Conservation (phyloP, 78 protist genomes). For the Guillardia theta region DNA sequence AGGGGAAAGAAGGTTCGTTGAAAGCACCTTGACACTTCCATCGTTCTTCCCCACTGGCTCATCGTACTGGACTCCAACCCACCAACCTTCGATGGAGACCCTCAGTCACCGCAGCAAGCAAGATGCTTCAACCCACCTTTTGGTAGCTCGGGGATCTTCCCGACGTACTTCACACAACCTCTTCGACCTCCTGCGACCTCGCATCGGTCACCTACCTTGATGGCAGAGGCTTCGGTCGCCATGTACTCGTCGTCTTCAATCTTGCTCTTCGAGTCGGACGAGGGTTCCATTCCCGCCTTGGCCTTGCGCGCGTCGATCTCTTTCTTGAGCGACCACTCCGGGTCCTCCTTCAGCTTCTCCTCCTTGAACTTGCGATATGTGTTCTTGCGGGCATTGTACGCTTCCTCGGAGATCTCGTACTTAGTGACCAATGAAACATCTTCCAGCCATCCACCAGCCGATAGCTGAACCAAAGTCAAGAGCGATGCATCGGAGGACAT, state of each 20-base stretch:
- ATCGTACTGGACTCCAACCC: slow-evolving; percentile 25
- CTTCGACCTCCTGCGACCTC: slow-evolving; percentile 19
- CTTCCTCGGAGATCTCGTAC: slow-evolving; percentile 18
- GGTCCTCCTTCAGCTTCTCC: not conserved
- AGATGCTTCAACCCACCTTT: not conserved
- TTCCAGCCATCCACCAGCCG: slow-evolving; percentile 28
- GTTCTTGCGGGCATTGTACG: not conserved
- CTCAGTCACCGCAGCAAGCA: not conserved
- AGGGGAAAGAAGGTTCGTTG: too few relatives aligned
- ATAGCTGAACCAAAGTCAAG: not conserved
- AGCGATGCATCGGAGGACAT: not conserved
- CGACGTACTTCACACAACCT: not conserved
- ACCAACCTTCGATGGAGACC: not conserved
- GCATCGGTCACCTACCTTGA: not conserved
- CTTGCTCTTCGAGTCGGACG: not conserved
- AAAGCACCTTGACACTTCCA: not conserved
- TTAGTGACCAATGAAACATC: not conserved
- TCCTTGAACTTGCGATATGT: not conserved
- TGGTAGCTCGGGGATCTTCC: not conserved
- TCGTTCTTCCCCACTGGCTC: slow-evolving; percentile 27
- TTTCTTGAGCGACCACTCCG: not conserved
- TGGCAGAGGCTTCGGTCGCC: not conserved
- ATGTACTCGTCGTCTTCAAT: not conserved
- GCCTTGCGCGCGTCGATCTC: not conserved
- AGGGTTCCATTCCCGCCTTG: not conserved